A percentile compares a stretch with the other conserved stretches of the same genome.
Evolutionary conservation across 805 yeast species (phyloP).

Genomic region (Saturnispora zaruensis): DNA sequence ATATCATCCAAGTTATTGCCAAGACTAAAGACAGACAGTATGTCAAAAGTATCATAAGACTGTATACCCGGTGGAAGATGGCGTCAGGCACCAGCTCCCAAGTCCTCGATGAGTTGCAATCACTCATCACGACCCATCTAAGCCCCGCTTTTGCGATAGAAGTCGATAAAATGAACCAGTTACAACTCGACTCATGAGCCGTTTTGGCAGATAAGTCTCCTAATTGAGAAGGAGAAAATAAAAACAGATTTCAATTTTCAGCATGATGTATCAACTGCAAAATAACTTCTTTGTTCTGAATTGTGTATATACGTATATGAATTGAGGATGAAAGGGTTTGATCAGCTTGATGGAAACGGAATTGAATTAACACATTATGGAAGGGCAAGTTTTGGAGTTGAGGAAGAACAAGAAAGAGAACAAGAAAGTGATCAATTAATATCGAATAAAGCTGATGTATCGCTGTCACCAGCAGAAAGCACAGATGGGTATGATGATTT

Average conservation of each 20-base stretch:
- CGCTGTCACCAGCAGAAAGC: background rate
- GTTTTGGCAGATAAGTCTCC: background rate
- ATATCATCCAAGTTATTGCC: background rate
- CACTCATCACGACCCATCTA: background rate
- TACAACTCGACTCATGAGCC: background rate
- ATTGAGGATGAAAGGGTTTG: background rate
- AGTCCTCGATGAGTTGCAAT: background rate
- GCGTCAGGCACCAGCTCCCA: too few relatives aligned
- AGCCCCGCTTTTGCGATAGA: background rate
- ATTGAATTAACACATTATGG: background rate
- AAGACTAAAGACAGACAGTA: background rate
- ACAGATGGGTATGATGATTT: constrained; percentile 17
- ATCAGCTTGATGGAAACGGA: background rate
- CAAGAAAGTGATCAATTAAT: background rate
- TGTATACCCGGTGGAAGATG: background rate
- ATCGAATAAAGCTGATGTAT: background rate
- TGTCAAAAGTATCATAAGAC: background rate
- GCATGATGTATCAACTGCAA: too few relatives aligned
- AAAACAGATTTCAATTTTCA: background rate
- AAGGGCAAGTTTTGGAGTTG: background rate
- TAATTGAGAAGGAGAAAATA: background rate
- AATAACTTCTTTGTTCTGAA: background rate
- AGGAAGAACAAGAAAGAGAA: background rate
- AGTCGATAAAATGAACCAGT: background rate
- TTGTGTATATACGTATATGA: background rate